Percentiles rank a stretch among this genome's conserved stretches.
Conservation (phyloP, 305 asterid genomes). For the Andrographis paniculata region DNA sequence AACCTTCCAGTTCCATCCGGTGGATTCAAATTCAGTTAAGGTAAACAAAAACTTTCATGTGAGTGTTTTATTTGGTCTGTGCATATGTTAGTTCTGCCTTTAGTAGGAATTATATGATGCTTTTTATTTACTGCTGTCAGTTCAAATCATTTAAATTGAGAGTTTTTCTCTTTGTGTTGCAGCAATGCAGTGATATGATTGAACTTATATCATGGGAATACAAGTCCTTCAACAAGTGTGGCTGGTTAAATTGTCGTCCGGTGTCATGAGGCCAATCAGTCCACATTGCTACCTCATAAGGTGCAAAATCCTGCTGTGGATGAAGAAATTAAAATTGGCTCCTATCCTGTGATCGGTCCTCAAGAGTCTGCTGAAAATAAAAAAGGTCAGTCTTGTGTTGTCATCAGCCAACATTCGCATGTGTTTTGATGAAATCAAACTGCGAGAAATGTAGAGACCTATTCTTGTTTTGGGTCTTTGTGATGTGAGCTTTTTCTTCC, state of each 20-base stretch:
- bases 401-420: conserved; percentile 14
- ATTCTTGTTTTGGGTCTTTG: conserved; percentile 15
- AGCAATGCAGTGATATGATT: no score
- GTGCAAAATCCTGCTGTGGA: conserved; percentile 6
- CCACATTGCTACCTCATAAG: background rate
- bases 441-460: conserved; percentile 21
- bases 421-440: conserved; percentile 16
- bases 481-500: no score
- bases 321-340: conserved; percentile 18
- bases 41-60: conserved; percentile 8
- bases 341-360: conserved; percentile 6
- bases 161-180: no score
- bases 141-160: background rate
- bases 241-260: conserved; percentile 23
- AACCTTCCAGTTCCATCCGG: conserved; percentile 42
- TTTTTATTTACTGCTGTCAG: background rate
- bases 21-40: conserved; percentile 43
- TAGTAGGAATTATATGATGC: background rate
- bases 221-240: conserved; percentile 15
- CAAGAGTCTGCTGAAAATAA: conserved; percentile 19
- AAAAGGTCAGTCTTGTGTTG: conserved; percentile 14
- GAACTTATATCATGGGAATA: conserved; percentile 20
- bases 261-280: conserved; percentile 19
- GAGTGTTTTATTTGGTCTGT: background rate
- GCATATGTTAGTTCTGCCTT: background rate